Conservation (phyloP, 2,329 filamentous ascomycete species). For the Lachnellula subtilissima region DNA sequence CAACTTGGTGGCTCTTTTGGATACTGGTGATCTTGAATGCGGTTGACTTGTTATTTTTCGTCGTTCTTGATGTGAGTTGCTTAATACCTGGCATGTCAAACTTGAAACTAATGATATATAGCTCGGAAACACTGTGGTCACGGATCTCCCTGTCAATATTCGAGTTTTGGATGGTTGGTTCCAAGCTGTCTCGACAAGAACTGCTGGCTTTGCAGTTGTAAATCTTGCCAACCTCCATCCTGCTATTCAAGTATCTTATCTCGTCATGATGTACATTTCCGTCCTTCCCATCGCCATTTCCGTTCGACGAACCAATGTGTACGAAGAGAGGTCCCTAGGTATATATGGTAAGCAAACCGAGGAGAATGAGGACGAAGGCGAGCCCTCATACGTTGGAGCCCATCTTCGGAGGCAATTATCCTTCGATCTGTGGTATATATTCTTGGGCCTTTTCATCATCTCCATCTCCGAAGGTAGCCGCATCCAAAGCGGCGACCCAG, state of each 20-base stretch:
- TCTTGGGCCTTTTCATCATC: conserved; percentile 88
- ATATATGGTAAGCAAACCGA: conserved; percentile 56
- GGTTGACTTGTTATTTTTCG: conserved; percentile 83
- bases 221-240: conserved; percentile 76
- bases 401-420: conserved; percentile 91
- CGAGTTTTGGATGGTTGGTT: conserved; percentile 84
- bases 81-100: not conserved
- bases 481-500: conserved; percentile 52
- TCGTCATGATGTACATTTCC: conserved; percentile 99
- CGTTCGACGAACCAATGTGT: conserved; percentile 89
- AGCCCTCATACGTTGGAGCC: conserved; percentile 78
- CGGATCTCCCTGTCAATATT: conserved; percentile 62
- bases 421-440: conserved; percentile 97
- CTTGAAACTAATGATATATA: conserved; percentile 30
- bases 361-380: conserved; percentile 45
- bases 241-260: conserved; percentile 86
- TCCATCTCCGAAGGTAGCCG: conserved; percentile 77
- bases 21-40: conserved; percentile 78
- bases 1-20: conserved; percentile 94
- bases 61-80: conserved; percentile 75
- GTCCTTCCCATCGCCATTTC: conserved; percentile 96
- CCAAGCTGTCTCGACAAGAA: conserved; percentile 83
- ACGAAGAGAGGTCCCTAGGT: conserved; percentile 83
- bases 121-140: conserved; percentile 68
- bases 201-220: conserved; percentile 82